Base-by-base conservation (phyloP, 1,284 basidiomycete species). In the Meripilus lineatus region DNA sequence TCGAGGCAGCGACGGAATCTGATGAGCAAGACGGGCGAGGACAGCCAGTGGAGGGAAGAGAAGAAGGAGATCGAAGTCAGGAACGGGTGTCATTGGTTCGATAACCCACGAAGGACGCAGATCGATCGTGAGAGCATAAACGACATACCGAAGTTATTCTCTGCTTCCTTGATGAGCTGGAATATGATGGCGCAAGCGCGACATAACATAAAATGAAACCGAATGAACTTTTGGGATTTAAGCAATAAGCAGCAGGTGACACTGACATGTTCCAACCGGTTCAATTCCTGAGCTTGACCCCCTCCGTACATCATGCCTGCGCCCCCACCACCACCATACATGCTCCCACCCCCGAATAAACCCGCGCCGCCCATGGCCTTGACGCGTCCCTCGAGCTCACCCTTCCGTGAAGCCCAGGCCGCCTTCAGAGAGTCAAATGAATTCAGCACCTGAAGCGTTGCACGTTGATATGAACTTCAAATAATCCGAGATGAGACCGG, bases 1-100 rank as follows among this genome's bases (percentile, higher is more conserved):
- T 48, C 2, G 63, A 58, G 4, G 67, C 67, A 7, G 65, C 64
- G 17, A 67, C 53, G 2, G 59, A 58, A 40, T 66, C 66, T 67
- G 40, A 2, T 28, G n/a, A 35, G 3, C 8, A 21, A 25, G 7
- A 25, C 14, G 38, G 21, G 14, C 21, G 36, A 10, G 21, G 35
- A 28, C 17, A 32, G 20, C 18, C 17, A 10, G 11, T 38, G 7
- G 10, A 22, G 8, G 23, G 7, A 28, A 13, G 5, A 24, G 20
- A 40, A 17, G 5, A 13, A 24, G 20, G 20, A 30, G 8, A 28
- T 26, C 10, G 24, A 26, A 40, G 10, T n/a, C 30, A 24, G 17
- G 38, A 11, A 8, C 21, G 17, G 21, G 17, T 35, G 13, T 35
- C 17, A n/a, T n/a, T n/a, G n/a, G n/a, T n/a, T n/a, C n/a, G n/a